A percentile compares a stretch with the other conserved stretches of the same genome.
Evolutionary conservation across 1,284 basidiomycete species (phyloP).

Genomic region (Ceratobasidium sp.): DNA sequence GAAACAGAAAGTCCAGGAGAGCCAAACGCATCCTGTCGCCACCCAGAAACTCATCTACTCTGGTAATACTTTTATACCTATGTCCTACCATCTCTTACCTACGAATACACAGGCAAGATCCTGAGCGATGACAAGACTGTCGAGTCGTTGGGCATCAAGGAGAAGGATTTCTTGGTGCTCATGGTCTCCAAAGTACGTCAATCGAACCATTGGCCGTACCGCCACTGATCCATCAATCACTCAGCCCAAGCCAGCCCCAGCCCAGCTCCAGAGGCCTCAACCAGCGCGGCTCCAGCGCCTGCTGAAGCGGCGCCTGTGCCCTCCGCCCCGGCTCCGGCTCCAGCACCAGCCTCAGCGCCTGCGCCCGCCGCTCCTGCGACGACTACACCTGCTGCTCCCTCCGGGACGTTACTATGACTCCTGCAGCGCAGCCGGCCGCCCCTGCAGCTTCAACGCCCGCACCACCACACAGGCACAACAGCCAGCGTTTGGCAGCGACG

Average conservation of each 20-base stretch:
- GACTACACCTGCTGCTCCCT: conserved; percentile 51
- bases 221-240: neutral
- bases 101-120: conserved; percentile 78
- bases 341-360: conserved; percentile 50
- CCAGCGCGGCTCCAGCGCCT: conserved; percentile 49
- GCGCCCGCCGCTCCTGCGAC: conserved; percentile 46
- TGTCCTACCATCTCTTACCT: conserved; percentile 7
- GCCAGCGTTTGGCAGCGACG: conserved; percentile 56
- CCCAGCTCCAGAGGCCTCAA: conserved; percentile 48
- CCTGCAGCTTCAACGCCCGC: conserved; percentile 49
- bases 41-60: conserved; percentile 96
- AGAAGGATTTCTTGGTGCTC: conserved; percentile 98
- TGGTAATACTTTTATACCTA: conserved; percentile 55
- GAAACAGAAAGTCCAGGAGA: conserved; percentile 84
- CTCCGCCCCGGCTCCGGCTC: conserved; percentile 48
- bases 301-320: conserved; percentile 48
- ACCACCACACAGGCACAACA: conserved; percentile 45
- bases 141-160: conserved; percentile 90
- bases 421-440: conserved; percentile 48
- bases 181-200: conserved; percentile 92
- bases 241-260: conserved; percentile 44
- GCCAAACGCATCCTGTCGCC: conserved; percentile 76
- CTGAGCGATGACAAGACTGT: conserved; percentile 88
- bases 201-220: neutral
- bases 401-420: conserved; percentile 44